phyloP scores from a whole-genome alignment of 1,284 basidiomycete genomes.

The Sphaerobolus stellatus region DNA sequence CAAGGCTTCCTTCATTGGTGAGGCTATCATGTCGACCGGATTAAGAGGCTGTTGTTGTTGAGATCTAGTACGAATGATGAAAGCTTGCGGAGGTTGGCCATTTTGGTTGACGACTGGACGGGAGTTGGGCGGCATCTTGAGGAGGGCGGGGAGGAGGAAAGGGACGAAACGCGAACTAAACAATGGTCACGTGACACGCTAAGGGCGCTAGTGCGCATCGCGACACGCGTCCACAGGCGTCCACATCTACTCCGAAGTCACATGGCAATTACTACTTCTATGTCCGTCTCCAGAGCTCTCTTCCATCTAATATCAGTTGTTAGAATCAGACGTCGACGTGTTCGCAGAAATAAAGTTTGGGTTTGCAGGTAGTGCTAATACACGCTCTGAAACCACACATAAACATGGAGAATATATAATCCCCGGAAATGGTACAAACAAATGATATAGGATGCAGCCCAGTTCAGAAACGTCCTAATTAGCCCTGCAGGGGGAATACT shows the following conservation, averaged over 20 bases:
- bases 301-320: too few relatives aligned
- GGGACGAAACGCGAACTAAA: conserved; percentile 3
- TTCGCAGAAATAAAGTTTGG: too few relatives aligned
- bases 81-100: conserved; percentile 2
- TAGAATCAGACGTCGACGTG: too few relatives aligned
- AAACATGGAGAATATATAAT: too few relatives aligned
- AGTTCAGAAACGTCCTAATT: too few relatives aligned
- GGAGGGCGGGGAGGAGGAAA: neutral
- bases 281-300: too few relatives aligned
- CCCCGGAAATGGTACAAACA: too few relatives aligned
- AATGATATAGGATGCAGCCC: too few relatives aligned
- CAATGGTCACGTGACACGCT: conserved; percentile 7
- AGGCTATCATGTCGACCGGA: conserved; percentile 6
- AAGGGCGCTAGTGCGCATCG: neutral
- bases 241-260: neutral
- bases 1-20: neutral
- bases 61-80: conserved; percentile 11
- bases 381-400: too few relatives aligned
- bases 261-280: neutral
- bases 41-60: conserved; percentile 8
- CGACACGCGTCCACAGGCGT: neutral
- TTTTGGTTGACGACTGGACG: neutral
- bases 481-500: too few relatives aligned
- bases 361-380: too few relatives aligned
- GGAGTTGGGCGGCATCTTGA: neutral